These are phyloP conservation scores for Botrytis elliptica DNA, from an alignment of 2,329 filamentous ascomycete genomes.

Conservation along the genomic window DNA sequence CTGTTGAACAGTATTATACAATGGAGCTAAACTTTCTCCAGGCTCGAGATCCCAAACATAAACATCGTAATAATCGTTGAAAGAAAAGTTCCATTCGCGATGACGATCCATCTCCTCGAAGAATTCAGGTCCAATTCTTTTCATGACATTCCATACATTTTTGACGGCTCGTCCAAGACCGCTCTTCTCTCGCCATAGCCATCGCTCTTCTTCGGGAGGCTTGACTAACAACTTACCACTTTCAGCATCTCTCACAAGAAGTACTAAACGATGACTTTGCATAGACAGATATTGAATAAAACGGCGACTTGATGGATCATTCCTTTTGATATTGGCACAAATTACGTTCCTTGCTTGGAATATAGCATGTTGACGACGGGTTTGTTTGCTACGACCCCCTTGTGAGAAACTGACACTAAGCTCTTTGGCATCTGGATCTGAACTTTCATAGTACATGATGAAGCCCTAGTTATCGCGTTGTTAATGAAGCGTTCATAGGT, in stretches of 20 bases:
- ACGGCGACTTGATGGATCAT: conserved; percentile 43
- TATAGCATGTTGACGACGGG: conserved; percentile 40
- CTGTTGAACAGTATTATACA: conserved; percentile 40
- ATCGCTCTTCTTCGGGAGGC: conserved; percentile 42
- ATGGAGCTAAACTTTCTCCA: conserved; percentile 36
- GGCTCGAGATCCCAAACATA: conserved; percentile 44
- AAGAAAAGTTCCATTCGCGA: conserved; percentile 43
- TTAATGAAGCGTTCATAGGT: background rate
- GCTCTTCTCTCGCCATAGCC: conserved; percentile 43
- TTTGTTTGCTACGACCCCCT: conserved; percentile 37
- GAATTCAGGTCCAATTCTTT: conserved; percentile 41
- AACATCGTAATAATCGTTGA: conserved; percentile 46
- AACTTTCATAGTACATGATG: conserved; percentile 29
- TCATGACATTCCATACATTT: conserved; percentile 42
- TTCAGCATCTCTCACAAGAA: conserved; percentile 45
- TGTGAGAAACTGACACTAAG: conserved; percentile 39
- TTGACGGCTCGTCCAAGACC: conserved; percentile 43
- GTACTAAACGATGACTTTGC: conserved; percentile 41
- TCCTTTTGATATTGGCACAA: conserved; percentile 45
- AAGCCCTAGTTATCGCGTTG: conserved; percentile 28
- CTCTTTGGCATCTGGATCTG: conserved; percentile 36
- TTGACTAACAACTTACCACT: conserved; percentile 41
- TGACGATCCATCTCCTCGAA: conserved; percentile 43
- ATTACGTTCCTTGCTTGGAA: conserved; percentile 44
- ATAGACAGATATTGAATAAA: conserved; percentile 46